These are phyloP conservation scores for Pseudopithomyces chartarum DNA, from an alignment of 2,329 filamentous ascomycete genomes.

Conservation along the genomic window DNA sequence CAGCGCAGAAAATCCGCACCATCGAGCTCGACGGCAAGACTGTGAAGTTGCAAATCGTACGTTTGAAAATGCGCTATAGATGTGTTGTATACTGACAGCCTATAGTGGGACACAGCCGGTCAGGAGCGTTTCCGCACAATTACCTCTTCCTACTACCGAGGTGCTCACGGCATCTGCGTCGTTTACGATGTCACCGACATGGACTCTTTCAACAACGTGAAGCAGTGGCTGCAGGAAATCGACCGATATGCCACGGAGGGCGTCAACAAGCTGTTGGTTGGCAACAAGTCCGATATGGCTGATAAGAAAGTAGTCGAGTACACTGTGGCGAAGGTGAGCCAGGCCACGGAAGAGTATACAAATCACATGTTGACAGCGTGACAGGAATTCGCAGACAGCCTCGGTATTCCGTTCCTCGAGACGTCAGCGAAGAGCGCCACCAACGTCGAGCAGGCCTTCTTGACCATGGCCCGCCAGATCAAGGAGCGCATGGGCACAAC, in stretches of 20 bases:
- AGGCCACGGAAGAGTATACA: neutral
- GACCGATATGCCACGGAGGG: conserved; percentile 99
- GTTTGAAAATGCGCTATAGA: neutral
- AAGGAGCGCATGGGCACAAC: conserved; percentile 99
- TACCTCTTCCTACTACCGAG: conserved; percentile 99
- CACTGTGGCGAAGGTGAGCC: conserved; percentile 92
- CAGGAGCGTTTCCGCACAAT: conserved; percentile 99
- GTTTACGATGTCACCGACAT: conserved; percentile 99
- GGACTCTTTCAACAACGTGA: conserved; percentile 99
- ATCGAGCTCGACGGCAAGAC: conserved; percentile 99
- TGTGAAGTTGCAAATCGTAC: conserved; percentile 94
- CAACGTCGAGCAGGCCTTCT: conserved; percentile 99
- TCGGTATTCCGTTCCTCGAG: conserved; percentile 99
- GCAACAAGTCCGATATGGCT: conserved; percentile 99
- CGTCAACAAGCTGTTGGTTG: conserved; percentile 98
- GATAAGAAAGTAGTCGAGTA: conserved; percentile 99
- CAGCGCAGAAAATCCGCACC: conserved; percentile 91
- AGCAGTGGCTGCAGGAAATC: conserved; percentile 99
- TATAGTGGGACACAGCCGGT: conserved; percentile 96
- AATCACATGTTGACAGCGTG: conserved; percentile 19
- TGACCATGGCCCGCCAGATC: conserved; percentile 99
- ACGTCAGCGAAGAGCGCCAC: conserved; percentile 99
- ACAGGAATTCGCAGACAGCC: conserved; percentile 97
- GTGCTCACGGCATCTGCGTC: conserved; percentile 98
- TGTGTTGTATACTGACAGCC: conserved; percentile 26